Base-by-base conservation (phyloP, 371 early-diverging fungal species). In the Batkoa obscura region DNA sequence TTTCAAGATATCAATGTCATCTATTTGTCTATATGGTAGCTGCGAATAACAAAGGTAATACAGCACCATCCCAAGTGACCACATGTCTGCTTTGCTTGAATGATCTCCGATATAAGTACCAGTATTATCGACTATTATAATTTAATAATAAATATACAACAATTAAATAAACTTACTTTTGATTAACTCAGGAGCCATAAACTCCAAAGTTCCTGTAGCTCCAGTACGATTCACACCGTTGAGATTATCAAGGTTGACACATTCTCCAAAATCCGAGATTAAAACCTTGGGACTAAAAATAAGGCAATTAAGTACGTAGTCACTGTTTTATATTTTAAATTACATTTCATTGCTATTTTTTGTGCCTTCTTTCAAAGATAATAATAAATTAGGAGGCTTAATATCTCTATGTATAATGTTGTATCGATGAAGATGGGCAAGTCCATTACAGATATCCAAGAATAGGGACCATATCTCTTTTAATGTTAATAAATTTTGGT, bases 261-360 rank as follows among this genome's bases (percentile, higher is more conserved):
- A 94, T 61, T 94, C 96, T 52, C 96, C 95, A 75, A 94, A 94
- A 67, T 94, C 96, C 0, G 91, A 86, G 5, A 95, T 82, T 43
- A 94, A 64, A 0, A 94, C 72, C 2, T 84, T 74, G 1, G 95
- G 95, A 33, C 76, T 78, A 59, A 15, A 31, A 15, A 30, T n/a
- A 8, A 39, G 4, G 15, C 12, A 37, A 30, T 8, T 31, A 8
- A n/a, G 12, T 42, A 12, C 42, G 12, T 42, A 36, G 13, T 39
- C 15, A 45, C 4, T 4, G 5, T 45, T 12, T 5, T 15, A 45
- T 45, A 5, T 45, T 5, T 15, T 5, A 45, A 38, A 6, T 53
- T 53, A 53, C 53, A 78, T 69, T 53, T 80, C 68, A 50, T 72
- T 72, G 3, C 83, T 66, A 49, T 77, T 72, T 15, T 75, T 67